Conservation (phyloP, 176 grass and related monocot species). For the Aegilops bicornis region DNA sequence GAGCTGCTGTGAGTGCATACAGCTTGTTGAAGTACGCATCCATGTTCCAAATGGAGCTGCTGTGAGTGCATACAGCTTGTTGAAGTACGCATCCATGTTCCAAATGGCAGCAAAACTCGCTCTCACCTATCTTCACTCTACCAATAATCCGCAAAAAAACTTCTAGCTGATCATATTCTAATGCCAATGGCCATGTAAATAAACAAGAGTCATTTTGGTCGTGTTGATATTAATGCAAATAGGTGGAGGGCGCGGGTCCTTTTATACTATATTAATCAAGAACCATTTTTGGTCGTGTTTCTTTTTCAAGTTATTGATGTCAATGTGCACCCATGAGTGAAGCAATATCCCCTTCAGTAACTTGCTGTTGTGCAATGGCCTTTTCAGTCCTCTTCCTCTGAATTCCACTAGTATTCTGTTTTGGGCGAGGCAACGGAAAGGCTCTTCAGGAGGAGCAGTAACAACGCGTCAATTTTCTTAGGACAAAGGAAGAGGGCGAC, state of each 20-base stretch:
- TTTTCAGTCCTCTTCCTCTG: no score
- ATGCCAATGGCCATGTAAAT: not conserved
- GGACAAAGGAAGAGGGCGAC: not conserved
- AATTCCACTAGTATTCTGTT: not conserved
- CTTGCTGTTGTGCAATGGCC: no score
- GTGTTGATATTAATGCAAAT: no score
- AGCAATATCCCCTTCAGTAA: conserved; percentile 23
- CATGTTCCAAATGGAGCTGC: no score
- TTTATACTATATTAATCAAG: no score
- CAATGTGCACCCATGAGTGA: not conserved
- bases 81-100: not conserved
- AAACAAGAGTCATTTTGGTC: no score
- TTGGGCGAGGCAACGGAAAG: not conserved
- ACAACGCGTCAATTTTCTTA: no score
- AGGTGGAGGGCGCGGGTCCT: no score
- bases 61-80: conserved; percentile 1
- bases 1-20: no score
- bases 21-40: no score
- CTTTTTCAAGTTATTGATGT: no score
- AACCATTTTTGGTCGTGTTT: no score
- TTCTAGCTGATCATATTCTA: not conserved
- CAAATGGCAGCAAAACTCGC: not conserved
- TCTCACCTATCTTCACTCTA: not conserved
- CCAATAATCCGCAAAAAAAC: not conserved
- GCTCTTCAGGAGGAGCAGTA: not conserved